Base-by-base conservation (phyloP, 345 rosid species). In the Citrus trifoliata region DNA sequence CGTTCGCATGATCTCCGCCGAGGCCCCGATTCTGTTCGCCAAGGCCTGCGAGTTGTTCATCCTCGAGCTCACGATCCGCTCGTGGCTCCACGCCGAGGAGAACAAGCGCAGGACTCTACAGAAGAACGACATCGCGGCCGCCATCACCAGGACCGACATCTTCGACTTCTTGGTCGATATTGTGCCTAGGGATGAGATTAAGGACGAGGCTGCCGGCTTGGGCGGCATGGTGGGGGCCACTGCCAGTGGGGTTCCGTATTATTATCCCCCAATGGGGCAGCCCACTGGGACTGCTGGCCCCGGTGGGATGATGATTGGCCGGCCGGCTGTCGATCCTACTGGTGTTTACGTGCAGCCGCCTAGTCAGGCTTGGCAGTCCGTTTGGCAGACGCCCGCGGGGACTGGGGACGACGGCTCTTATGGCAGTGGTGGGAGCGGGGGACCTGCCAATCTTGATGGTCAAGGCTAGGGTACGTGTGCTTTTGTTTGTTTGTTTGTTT, bases 11-110 rank as follows among this genome's bases (percentile, higher is more conserved):
- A 95, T 95, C 89, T 92, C 98, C 21, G 97, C 98, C 24, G 98
- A 93, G 82, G 98, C 97, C 3, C 98, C 98, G 53, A 90, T 95
- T 78, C 88, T 95, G 40, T 93, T 95, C 82, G 88, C 98, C 42
- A 95, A 95, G 80, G 98, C 98, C 51, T 95, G 98, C 64, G 98
- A 95, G 91, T 94, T 95, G 69, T 95, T 95, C 88, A 92, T 95
- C 73, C 88, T 95, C 73, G 98, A 95, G 77, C 95, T 94, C 69
- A 94, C 98, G 25, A 94, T 94, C 81, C 89, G 98, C 10, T 95
- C 98, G 27, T 95, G 98, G 98, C 97, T 95, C 73, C 98, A 95
- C 82, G 98, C 98, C 27, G 97, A 93, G 87, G 98, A 95, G 87
- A 93, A 92, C 82, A 93, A 90, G 87, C 90, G 98, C 58, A 84